Base-by-base conservation (phyloP, 2,329 filamentous ascomycete genomes). In the Colletotrichum ledebouriae region DNA sequence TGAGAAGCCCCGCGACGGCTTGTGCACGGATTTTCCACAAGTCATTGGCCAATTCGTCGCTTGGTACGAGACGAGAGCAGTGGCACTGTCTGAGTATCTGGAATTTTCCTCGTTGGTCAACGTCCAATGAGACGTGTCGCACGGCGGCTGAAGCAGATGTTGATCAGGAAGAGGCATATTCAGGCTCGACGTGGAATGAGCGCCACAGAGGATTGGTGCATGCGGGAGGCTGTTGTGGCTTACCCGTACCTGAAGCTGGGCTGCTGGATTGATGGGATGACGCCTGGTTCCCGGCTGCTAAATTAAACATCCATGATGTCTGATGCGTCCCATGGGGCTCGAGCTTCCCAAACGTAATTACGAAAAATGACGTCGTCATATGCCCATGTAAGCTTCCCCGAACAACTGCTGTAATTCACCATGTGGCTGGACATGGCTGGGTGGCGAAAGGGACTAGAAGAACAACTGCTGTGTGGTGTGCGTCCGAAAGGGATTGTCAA, bases 391-490 rank as follows among this genome's bases (percentile, higher is more conserved):
- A 22, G 34, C 37, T 15, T 29, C 25, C 56, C 60, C 47, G 56
- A 65, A 65, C 62, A 37, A 33, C n/a, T 37, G 12, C 17, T 17
- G 17, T 17, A 17, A 17, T 17, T 17, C 17, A 17, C 17, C 17
- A 17, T 17, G 17, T 17, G 17, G 17, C 17, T 17, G 17, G 17
- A 17, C 17, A 17, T 2, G 17, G 17, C 17, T 17, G 17, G 17
- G 17, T 17, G 17, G 17, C 17, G 17, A 17, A 17, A 17, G 17
- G 17, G 17, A 17, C 17, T 17, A 17, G 17, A 17, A 17, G 56
- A 65, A 65, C 62, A 37, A 33, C n/a, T 37, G 12, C 11, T 20
- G 46, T 64, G 55, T 59, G 29, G 25, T 39, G 29, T 39, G 59
- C 53, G 53, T 57, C 53, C 37, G 7, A 41, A 47, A 33, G 29